phyloP scores from a whole-genome alignment of 1,284 basidiomycete species.

The Trichosporon coremiiforme region DNA sequence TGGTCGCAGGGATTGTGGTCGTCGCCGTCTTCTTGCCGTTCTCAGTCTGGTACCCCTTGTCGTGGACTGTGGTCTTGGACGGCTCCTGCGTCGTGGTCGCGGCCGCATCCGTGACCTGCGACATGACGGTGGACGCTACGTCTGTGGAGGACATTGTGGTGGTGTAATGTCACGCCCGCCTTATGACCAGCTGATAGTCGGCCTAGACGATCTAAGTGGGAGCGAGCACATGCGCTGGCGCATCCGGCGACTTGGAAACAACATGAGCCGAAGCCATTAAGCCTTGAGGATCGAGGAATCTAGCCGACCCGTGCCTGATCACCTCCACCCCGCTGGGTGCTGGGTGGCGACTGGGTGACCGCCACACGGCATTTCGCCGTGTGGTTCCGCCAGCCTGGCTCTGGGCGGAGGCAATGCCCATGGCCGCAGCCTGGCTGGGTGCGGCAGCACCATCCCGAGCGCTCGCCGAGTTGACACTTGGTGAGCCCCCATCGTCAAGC shows the following conservation, averaged over 20 bases:
- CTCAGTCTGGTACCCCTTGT: background rate
- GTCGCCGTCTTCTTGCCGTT: background rate
- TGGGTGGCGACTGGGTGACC: background rate
- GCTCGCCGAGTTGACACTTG: background rate
- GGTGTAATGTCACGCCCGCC: background rate
- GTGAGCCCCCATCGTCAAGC: background rate
- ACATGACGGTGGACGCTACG: background rate
- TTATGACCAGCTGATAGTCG: background rate
- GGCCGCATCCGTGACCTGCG: background rate
- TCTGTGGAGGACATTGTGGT: background rate
- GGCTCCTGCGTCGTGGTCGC: background rate
- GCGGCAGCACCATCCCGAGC: background rate
- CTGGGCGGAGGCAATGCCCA: background rate
- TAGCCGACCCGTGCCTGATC: background rate
- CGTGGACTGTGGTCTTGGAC: slow-evolving; percentile 1
- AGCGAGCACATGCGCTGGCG: background rate
- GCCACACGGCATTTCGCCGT: slow-evolving; percentile 26
- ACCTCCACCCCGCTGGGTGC: background rate
- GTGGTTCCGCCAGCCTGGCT: background rate
- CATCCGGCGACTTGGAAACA: background rate
- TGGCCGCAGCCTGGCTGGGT: background rate
- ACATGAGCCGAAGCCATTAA: background rate
- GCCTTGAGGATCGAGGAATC: background rate
- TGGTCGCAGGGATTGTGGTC: background rate
- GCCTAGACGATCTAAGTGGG: background rate